Percentiles rank a stretch among this genome's conserved stretches.
Conservation (phyloP, 2,329 filamentous ascomycete species). For the Alternaria brassicicola region DNA sequence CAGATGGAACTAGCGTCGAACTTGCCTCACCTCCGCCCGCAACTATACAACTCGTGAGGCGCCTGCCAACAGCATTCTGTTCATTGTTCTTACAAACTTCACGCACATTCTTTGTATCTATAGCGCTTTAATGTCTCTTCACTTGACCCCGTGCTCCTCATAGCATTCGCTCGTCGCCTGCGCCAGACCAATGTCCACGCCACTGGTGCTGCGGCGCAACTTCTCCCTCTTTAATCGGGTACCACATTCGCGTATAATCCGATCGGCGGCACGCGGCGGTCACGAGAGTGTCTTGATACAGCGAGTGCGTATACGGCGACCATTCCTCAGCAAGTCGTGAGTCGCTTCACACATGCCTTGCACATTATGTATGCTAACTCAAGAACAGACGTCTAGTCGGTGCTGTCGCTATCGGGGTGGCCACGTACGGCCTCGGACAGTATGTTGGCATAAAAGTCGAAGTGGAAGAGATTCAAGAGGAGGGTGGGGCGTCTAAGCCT, state of each 20-base stretch:
- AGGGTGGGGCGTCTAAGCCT: constrained; percentile 5
- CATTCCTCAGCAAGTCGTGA: constrained; percentile 45
- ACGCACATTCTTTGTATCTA: not conserved
- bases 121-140: constrained; percentile 27
- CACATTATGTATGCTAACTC: constrained; percentile 11
- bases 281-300: constrained; percentile 43
- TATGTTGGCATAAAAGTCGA: constrained; percentile 35
- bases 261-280: constrained; percentile 38
- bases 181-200: constrained; percentile 45
- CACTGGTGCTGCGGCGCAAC: constrained; percentile 46
- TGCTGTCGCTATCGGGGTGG: constrained; percentile 22
- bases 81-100: not conserved
- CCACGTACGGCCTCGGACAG: constrained; percentile 26
- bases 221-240: constrained; percentile 43
- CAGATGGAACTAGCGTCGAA: constrained; percentile 12
- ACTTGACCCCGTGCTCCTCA: constrained; percentile 12
- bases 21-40: constrained; percentile 20
- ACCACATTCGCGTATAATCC: constrained; percentile 31
- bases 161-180: constrained; percentile 20
- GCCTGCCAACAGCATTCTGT: not conserved
- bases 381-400: constrained; percentile 34
- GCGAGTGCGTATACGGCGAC: constrained; percentile 50
- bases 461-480: constrained; percentile 27
- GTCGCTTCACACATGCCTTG: constrained; percentile 16
- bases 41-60: not conserved